Conservation (phyloP, 352 stramenopile species). For the Globisporangium okanoganense region DNA sequence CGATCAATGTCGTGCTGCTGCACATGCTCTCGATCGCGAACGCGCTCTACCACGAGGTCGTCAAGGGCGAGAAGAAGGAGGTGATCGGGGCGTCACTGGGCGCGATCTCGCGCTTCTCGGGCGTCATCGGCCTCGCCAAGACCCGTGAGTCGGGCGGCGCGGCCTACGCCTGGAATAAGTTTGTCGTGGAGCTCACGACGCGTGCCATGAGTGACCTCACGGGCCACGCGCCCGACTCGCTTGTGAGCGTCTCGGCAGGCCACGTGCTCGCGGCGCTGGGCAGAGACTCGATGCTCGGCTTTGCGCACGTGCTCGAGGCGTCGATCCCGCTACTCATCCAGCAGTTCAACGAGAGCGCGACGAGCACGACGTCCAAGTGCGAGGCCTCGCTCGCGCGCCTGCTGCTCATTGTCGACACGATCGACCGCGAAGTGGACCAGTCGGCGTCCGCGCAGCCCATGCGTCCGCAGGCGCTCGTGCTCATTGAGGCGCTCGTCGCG, state of each 20-base stretch:
- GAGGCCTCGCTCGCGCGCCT: conserved; percentile 66
- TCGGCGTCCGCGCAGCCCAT: conserved; percentile 66
- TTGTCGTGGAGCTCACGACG: conserved; percentile 74
- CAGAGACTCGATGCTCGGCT: conserved; percentile 59
- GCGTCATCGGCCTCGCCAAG: conserved; percentile 60
- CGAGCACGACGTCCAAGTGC: conserved; percentile 49
- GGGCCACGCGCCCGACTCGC: conserved; percentile 73
- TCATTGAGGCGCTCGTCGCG: conserved; percentile 56
- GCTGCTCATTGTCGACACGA: conserved; percentile 73
- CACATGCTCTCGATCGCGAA: conserved; percentile 63
- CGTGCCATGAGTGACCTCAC: conserved; percentile 60
- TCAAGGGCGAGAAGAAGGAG: conserved; percentile 83
- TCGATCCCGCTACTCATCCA: conserved; percentile 57
- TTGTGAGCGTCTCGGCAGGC: conserved; percentile 73
- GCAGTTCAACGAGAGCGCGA: conserved; percentile 46
- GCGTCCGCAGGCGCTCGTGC: conserved; percentile 48
- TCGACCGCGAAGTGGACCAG: conserved; percentile 81
- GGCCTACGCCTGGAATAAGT: conserved; percentile 80
- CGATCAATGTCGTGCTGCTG: conserved; percentile 72
- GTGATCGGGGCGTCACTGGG: conserved; percentile 60
- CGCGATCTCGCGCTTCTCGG: conserved; percentile 63
- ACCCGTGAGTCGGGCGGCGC: conserved; percentile 47
- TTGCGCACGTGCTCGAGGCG: conserved; percentile 68
- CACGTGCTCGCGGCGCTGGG: conserved; percentile 64
- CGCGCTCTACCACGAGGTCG: conserved; percentile 76